Evolutionary conservation across 768 basidiomycete genomes (phyloP).

Genomic region (Mycena galopus): DNA sequence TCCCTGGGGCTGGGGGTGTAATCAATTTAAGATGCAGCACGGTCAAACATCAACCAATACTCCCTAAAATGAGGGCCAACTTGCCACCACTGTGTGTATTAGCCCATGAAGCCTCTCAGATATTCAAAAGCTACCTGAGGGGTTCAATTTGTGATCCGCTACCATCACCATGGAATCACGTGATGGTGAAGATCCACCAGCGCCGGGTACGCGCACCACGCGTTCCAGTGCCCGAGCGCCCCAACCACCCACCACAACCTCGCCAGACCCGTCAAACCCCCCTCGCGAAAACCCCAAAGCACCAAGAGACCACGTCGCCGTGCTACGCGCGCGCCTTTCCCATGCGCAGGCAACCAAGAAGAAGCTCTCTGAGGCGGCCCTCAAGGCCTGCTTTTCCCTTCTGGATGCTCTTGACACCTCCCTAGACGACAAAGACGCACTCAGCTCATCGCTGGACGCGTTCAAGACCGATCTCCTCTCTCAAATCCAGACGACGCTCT

Average conservation of each 20-base stretch:
- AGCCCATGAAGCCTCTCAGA: no score
- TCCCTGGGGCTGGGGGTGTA: no score
- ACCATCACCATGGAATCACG: background rate
- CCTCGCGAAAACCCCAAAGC: background rate
- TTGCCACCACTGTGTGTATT: no score
- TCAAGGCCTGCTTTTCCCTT: background rate
- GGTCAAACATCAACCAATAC: no score
- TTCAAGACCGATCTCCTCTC: background rate
- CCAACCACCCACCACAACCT: background rate
- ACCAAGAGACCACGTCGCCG: background rate
- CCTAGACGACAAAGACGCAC: background rate
- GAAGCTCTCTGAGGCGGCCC: background rate
- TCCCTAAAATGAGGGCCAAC: no score
- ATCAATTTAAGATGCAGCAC: no score
- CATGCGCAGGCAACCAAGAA: background rate
- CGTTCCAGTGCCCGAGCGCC: background rate
- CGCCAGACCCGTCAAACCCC: background rate
- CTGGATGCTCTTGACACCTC: background rate
- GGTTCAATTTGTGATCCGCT: background rate
- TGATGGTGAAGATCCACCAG: background rate
- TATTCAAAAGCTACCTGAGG: no score
- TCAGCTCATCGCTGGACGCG: background rate
- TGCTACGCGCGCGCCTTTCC: background rate
- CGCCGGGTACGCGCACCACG: background rate
- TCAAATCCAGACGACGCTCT: background rate